phyloP scores from a whole-genome alignment of 306 rosid species.

The Trifolium dubium region DNA sequence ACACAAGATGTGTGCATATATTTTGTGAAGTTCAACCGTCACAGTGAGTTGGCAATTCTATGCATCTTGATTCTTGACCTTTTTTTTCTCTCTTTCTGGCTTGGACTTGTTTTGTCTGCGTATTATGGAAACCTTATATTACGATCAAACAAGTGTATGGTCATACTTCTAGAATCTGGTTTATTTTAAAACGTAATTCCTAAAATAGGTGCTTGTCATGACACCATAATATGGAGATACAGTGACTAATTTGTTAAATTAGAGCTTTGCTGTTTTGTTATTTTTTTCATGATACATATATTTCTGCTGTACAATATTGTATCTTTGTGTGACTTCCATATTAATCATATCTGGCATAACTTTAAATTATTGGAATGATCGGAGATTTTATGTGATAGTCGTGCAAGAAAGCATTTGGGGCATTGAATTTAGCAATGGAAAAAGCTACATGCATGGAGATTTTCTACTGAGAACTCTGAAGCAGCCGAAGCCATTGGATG shows the following conservation, averaged over 20 bases:
- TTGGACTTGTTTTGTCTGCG: constrained; percentile 18
- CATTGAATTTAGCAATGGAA: constrained; percentile 31
- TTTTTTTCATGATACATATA: not conserved
- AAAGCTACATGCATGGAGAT: constrained; percentile 11
- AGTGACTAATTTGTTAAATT: not conserved
- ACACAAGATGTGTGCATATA: not conserved
- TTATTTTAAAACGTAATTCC: constrained; percentile 23
- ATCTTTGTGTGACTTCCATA: constrained; percentile 22
- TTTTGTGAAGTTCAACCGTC: constrained; percentile 9
- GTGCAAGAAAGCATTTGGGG: constrained; percentile 27
- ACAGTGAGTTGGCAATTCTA: constrained; percentile 24
- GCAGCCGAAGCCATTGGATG: constrained; percentile 17
- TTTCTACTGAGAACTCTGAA: constrained; percentile 32
- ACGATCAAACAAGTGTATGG: not conserved
- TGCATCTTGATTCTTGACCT: not conserved
- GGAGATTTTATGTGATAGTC: constrained; percentile 24
- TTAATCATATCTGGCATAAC: not conserved
- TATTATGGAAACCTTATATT: constrained; percentile 6
- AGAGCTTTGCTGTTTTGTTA: not conserved
- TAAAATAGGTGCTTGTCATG: constrained; percentile 1
- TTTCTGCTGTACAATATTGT: constrained; percentile 8
- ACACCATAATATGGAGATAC: constrained; percentile 27
- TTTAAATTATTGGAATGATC: constrained; percentile 27
- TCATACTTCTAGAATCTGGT: constrained; percentile 28
- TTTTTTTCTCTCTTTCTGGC: not conserved